These are phyloP conservation scores for Cucumis variabilis DNA, from an alignment of 331 rosid genomes.

Conservation along the genomic window DNA sequence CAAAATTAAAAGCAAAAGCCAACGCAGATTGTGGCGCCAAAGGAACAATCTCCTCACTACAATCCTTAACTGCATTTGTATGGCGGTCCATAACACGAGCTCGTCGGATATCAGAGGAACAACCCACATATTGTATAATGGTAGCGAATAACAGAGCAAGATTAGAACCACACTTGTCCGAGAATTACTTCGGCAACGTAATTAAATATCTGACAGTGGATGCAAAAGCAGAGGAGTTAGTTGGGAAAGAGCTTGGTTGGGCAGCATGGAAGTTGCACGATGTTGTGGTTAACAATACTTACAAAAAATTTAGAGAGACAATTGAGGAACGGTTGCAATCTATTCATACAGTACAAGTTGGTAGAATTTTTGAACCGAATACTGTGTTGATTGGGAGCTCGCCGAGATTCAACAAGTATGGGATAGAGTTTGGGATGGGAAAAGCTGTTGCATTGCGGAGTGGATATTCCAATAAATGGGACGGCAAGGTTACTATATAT, in stretches of 20 bases:
- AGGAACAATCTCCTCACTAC: slow-evolving; percentile 23
- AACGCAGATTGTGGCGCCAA: background rate
- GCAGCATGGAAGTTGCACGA: slow-evolving; percentile 4
- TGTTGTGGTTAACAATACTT: background rate
- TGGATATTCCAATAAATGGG: slow-evolving; percentile 47
- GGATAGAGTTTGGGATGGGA: slow-evolving; percentile 48
- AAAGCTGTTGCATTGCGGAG: slow-evolving; percentile 50
- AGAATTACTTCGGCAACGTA: no score
- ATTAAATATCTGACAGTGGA: no score
- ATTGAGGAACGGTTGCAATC: background rate
- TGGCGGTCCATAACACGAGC: slow-evolving; percentile 31
- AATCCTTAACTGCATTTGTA: background rate
- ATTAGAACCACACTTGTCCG: background rate
- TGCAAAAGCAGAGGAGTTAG: no score
- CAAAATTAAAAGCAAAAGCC: background rate
- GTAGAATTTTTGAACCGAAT: slow-evolving; percentile 36
- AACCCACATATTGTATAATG: background rate
- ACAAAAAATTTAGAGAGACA: background rate
- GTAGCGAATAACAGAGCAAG: background rate
- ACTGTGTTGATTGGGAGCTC: slow-evolving; percentile 65
- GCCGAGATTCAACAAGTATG: slow-evolving; percentile 74
- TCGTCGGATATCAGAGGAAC: background rate
- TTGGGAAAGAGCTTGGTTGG: no score
- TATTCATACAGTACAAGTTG: slow-evolving; percentile 40
- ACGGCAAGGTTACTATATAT: background rate